These are phyloP conservation scores for Cordyceps javanica DNA, from an alignment of 2,329 filamentous ascomycete species.

Conservation along the genomic window DNA sequence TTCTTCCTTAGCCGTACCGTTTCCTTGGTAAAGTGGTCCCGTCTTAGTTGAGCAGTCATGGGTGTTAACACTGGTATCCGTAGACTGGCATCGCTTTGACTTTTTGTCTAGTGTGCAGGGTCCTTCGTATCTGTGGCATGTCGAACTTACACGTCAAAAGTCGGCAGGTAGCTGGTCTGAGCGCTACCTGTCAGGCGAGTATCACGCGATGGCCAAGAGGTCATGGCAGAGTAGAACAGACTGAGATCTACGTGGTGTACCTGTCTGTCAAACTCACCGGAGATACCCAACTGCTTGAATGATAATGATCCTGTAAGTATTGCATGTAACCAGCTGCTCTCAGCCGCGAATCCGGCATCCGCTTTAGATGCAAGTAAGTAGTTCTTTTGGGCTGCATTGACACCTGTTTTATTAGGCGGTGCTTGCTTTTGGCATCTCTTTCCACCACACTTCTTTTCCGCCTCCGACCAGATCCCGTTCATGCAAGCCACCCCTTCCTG, in stretches of 20 bases:
- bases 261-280: too few relatives aligned
- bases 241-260: too few relatives aligned
- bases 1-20: neutral
- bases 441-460: neutral
- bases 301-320: neutral
- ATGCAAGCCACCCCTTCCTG: conserved; percentile 1
- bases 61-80: neutral
- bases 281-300: neutral
- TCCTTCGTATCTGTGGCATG: neutral
- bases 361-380: neutral
- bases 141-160: neutral
- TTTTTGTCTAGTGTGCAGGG: neutral
- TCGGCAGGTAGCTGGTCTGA: conserved; percentile 2
- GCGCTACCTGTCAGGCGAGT: conserved; percentile 2
- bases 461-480: neutral
- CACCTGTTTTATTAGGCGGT: neutral
- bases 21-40: neutral
- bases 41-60: neutral
- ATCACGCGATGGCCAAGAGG: neutral
- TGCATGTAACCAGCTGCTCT: neutral
- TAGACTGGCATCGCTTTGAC: conserved; percentile 3
- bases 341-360: neutral
- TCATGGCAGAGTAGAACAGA: neutral
- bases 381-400: neutral
- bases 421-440: conserved; percentile 8